Evolutionary conservation across 441 rosid genomes (phyloP).

Genomic region (Codiaeum variegatum): DNA sequence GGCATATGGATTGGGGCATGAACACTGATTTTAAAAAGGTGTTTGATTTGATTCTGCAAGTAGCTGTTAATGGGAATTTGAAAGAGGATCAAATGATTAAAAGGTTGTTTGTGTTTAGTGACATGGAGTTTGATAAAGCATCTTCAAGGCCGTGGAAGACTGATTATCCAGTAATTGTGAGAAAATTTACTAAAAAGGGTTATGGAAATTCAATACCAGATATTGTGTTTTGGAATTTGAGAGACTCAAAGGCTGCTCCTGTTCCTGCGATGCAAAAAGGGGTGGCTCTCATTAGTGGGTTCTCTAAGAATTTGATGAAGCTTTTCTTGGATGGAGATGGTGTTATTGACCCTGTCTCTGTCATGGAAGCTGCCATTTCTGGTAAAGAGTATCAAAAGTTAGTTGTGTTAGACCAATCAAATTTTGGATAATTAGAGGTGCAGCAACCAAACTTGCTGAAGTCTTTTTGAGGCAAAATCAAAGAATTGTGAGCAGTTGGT

Average conservation of each 20-base stretch:
- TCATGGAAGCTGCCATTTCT: slow-evolving; percentile 44
- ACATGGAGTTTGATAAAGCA: slow-evolving; percentile 44
- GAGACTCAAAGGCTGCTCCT: slow-evolving; percentile 50
- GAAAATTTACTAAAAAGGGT: slow-evolving; percentile 38
- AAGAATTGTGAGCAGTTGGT: slow-evolving; percentile 22
- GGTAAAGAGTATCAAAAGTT: slow-evolving; percentile 40
- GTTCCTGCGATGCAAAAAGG: slow-evolving; percentile 37
- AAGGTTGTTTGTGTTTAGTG: slow-evolving; percentile 28
- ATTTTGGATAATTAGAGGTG: slow-evolving; percentile 17
- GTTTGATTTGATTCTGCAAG: slow-evolving; percentile 25
- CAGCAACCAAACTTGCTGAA: slow-evolving; percentile 31
- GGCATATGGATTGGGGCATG: background rate
- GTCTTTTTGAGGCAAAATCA: slow-evolving; percentile 21
- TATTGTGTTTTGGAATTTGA: slow-evolving; percentile 63
- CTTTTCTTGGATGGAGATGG: slow-evolving; percentile 38
- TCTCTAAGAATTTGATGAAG: slow-evolving; percentile 52
- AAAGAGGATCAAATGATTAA: slow-evolving; percentile 26
- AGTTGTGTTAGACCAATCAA: slow-evolving; percentile 28
- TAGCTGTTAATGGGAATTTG: slow-evolving; percentile 19
- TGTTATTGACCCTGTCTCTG: slow-evolving; percentile 25
- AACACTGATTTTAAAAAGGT: slow-evolving; percentile 25
- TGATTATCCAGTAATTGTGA: slow-evolving; percentile 35
- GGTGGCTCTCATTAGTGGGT: slow-evolving; percentile 56
- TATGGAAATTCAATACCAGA: slow-evolving; percentile 43
- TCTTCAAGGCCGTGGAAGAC: slow-evolving; percentile 35